Conservation (phyloP, 2,329 filamentous ascomycete genomes). For the Aspergillus melleus region DNA sequence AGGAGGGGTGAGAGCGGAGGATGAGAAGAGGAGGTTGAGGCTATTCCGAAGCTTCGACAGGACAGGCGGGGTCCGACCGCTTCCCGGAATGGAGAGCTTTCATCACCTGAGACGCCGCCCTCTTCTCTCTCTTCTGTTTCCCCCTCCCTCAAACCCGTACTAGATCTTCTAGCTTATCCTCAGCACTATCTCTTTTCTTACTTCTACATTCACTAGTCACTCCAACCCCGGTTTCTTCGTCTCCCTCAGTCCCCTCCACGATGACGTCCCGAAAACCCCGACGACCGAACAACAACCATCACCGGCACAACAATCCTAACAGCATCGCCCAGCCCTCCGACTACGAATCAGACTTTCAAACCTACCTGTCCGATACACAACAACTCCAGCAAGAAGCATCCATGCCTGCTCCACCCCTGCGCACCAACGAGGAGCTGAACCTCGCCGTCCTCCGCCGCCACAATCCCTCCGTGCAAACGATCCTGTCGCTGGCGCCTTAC, state of each 20-base stretch:
- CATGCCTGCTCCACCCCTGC: constrained; percentile 48
- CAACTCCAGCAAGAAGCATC: constrained; percentile 27
- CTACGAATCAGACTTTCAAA: constrained; percentile 66
- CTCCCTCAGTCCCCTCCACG: constrained; percentile 5
- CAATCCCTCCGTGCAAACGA: constrained; percentile 69
- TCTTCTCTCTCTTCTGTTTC: background rate
- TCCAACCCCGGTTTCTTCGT: background rate
- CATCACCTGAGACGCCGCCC: constrained; percentile 5
- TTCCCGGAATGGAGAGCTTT: constrained; percentile 15
- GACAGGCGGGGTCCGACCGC: constrained; percentile 16
- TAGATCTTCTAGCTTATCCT: background rate
- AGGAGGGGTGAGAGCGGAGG: background rate
- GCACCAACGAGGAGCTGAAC: constrained; percentile 84
- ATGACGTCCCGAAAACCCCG: constrained; percentile 37
- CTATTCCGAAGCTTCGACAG: background rate
- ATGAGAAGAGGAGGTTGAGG: background rate
- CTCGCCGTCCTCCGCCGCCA: constrained; percentile 79
- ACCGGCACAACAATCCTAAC: constrained; percentile 18
- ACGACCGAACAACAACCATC: constrained; percentile 28
- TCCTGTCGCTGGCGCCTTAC: constrained; percentile 80
- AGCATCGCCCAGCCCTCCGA: constrained; percentile 44
- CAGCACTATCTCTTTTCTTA: background rate
- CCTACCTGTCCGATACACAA: constrained; percentile 45
- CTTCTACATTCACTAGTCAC: background rate
- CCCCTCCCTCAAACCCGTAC: background rate